phyloP scores from a whole-genome alignment of 306 rosid species.

The Boehmeria nivea region DNA sequence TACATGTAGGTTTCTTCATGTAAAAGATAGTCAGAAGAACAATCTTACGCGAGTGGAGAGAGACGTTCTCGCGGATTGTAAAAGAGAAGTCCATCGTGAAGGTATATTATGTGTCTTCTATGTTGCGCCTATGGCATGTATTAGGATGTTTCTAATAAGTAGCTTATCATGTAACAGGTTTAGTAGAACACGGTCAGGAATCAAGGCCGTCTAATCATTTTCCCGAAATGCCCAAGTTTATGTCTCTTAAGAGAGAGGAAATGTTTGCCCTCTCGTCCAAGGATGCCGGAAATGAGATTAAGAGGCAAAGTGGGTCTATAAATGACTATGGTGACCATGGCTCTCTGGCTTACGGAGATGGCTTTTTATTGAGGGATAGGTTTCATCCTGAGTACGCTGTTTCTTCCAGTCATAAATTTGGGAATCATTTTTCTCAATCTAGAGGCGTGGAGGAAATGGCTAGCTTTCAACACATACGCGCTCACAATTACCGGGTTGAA shows the following conservation, averaged over 20 bases:
- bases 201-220: conserved; percentile 38
- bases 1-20: conserved; percentile 83
- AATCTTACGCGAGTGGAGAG: conserved; percentile 43
- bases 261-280: conserved; percentile 21
- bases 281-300: conserved; percentile 20
- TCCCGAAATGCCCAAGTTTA: conserved; percentile 38
- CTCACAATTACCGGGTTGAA: conserved; percentile 26
- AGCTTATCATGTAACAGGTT: conserved; percentile 48
- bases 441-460: conserved; percentile 36
- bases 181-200: conserved; percentile 31
- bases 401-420: conserved; percentile 30
- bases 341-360: conserved; percentile 24
- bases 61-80: conserved; percentile 35
- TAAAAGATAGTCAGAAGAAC: conserved; percentile 36
- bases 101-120: conserved; percentile 48
- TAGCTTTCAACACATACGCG: conserved; percentile 29
- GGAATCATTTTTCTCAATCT: conserved; percentile 37
- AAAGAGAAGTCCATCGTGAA: conserved; percentile 50
- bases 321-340: conserved; percentile 12
- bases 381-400: conserved; percentile 43
- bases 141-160: conserved; percentile 30
- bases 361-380: conserved; percentile 18
- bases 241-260: conserved; percentile 30
- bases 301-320: conserved; percentile 7
- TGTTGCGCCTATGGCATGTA: conserved; percentile 26